Conservation (phyloP, 2,329 filamentous ascomycete genomes). For the Diaporthe citri region DNA sequence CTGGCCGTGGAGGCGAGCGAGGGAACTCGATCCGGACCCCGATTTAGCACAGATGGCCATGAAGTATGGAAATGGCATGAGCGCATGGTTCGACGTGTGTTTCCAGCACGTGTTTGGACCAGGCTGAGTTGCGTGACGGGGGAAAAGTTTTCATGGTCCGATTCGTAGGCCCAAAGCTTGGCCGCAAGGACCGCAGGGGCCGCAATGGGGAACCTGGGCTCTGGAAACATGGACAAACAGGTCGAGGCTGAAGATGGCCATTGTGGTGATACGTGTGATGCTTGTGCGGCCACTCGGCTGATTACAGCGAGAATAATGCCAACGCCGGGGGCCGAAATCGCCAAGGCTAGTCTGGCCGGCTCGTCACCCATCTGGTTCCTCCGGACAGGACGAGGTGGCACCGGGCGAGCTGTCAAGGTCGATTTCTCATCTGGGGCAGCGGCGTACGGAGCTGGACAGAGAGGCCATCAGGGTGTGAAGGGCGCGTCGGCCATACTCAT, state of each 20-base stretch:
- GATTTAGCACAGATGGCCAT: conserved; percentile 31
- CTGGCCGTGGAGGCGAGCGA: conserved; percentile 14
- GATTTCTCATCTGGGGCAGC: conserved; percentile 20
- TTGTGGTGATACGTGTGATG: conserved; percentile 16
- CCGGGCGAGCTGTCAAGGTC: background rate
- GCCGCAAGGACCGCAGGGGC: conserved; percentile 16
- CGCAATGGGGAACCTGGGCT: background rate
- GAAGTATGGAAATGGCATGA: conserved; percentile 23
- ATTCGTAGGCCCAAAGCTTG: conserved; percentile 23
- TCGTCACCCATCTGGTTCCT: background rate
- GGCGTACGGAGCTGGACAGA: conserved; percentile 9
- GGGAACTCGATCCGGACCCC: conserved; percentile 12
- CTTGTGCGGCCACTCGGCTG: conserved; percentile 8
- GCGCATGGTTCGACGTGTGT: conserved; percentile 35
- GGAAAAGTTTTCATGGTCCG: conserved; percentile 32
- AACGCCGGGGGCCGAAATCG: conserved; percentile 33
- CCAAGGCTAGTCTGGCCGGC: conserved; percentile 27
- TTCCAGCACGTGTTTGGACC: conserved; percentile 36
- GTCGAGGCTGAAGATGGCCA: conserved; percentile 28
- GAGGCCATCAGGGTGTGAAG: conserved; percentile 11
- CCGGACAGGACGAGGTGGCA: background rate
- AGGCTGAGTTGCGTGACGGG: conserved; percentile 37
- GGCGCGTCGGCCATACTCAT: background rate
- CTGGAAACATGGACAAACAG: conserved; percentile 33
- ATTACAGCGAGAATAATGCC: conserved; percentile 40